Percentiles rank a stretch among this genome's conserved stretches.
Conservation (phyloP, 768 basidiomycete genomes). For the Cystofilobasidium ferigula region DNA sequence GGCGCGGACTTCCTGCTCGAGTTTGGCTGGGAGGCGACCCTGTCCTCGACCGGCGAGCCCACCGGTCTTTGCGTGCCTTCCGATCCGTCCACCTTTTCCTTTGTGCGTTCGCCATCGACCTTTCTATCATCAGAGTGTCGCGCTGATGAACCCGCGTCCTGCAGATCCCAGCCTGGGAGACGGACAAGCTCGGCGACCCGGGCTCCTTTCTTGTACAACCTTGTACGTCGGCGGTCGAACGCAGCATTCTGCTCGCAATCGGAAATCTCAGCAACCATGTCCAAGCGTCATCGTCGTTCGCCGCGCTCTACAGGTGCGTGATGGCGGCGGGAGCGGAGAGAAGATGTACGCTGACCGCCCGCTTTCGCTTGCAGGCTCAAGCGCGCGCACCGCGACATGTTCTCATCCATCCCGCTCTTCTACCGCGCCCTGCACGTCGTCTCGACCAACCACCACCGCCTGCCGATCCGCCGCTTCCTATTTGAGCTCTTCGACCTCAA, state of each 20-base stretch:
- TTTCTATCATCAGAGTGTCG: constrained; percentile 8
- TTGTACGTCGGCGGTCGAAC: constrained; percentile 57
- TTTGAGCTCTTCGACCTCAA: constrained; percentile 83
- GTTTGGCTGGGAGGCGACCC: constrained; percentile 81
- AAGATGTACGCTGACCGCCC: too few species aligned
- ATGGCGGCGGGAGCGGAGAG: too few species aligned
- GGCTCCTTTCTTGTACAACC: constrained; percentile 44
- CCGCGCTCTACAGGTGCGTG: constrained; percentile 67
- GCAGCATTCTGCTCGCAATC: constrained; percentile 76
- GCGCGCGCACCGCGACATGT: constrained; percentile 46
- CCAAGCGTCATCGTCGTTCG: constrained; percentile 85
- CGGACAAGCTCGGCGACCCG: constrained; percentile 41
- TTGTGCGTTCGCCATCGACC: constrained; percentile 45
- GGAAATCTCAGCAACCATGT: constrained; percentile 92
- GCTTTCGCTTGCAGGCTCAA: constrained; percentile 23
- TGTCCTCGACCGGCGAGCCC: constrained; percentile 70
- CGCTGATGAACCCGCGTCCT: constrained; percentile 1
- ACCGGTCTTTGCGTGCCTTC: constrained; percentile 84
- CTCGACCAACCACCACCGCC: constrained; percentile 76
- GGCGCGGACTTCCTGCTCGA: constrained; percentile 90
- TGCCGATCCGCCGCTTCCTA: constrained; percentile 84
- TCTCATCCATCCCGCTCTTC: constrained; percentile 65
- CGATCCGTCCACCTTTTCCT: constrained; percentile 68
- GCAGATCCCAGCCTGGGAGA: constrained; percentile 65
- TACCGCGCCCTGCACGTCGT: constrained; percentile 78